Evolutionary conservation across 1,284 basidiomycete species (phyloP), one percentile per base, ranked within the genome.

Genomic region (Stygiomarasmius scandens): DNA sequence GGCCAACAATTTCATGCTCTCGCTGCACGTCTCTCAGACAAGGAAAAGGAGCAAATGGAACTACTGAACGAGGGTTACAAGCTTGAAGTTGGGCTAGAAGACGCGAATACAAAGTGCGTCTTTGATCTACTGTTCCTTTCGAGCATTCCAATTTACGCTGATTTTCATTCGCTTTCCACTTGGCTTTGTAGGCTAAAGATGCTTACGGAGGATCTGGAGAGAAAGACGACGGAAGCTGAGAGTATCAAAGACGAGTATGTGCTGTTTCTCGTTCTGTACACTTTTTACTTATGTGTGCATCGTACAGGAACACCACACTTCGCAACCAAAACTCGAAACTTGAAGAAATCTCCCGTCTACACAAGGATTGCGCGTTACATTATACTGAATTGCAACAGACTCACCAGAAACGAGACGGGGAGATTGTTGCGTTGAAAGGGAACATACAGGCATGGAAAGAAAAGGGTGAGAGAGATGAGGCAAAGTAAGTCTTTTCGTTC

Each of bases 1-100:
- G 74, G 70, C 34, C 56, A 56, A 1, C 69, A 66, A 29, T 50
- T 74, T 2, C 64, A 69, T 29, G 63, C 68, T 11, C 48, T 76
- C 2, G 60, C 67, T 1, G 66, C 65, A 10, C 63, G 63, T 14
- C 55, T 77, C 11, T 54, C 61, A 16, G 65, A 56, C 59, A 69
- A 69, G 56, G 73, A 76, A 64, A 65, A 61, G 44, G 73, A 72
- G 55, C 62, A 63, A 29, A 64, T 69, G 5, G 69, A 64, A 36
- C 56, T 61, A 1, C 58, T 73, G 1, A 65, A 69, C 2, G 63
- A 66, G 48, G 64, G 66, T 4, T 61, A 59, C 16, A 58, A 41
- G 29, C 29, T 66, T 19, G 65, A 70, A 49, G 58, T 55, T 3
- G 59, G 62, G 20, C 56, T 69, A n/a, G n/a, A n/a, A n/a, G n/a